Percentiles rank a stretch among this genome's conserved stretches.
Conservation (phyloP, 371 early-diverging fungal genomes). For the Syncephalis fuscata region DNA sequence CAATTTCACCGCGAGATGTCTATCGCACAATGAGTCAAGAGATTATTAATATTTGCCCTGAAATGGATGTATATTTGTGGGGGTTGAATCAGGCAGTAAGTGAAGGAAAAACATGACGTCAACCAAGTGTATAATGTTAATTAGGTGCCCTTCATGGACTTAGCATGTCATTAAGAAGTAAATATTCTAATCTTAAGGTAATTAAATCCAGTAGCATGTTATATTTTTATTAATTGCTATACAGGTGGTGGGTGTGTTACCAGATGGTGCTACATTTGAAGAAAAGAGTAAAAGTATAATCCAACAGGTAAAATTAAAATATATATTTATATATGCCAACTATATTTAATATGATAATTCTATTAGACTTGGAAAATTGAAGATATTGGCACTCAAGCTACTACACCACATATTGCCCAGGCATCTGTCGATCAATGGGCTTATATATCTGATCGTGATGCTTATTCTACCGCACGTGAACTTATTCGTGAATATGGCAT, state of each 20-base stretch:
- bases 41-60: slow-evolving; percentile 11
- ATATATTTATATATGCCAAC: too few species aligned
- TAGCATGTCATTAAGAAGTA: neutral
- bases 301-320: too few species aligned
- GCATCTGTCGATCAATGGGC: slow-evolving; percentile 43
- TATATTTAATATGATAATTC: too few species aligned
- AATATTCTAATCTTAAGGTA: neutral
- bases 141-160: neutral
- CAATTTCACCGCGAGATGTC: too few species aligned
- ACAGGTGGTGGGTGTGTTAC: slow-evolving; percentile 49
- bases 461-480: slow-evolving; percentile 52
- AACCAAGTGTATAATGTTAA: too few species aligned
- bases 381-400: slow-evolving; percentile 53
- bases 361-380: slow-evolving; percentile 51
- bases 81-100: slow-evolving; percentile 47
- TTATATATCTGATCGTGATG: slow-evolving; percentile 47
- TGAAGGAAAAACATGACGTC: neutral
- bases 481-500: slow-evolving; percentile 49
- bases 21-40: slow-evolving; percentile 8
- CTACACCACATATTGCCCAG: slow-evolving; percentile 29
- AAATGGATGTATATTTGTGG: slow-evolving; percentile 47
- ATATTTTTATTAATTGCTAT: slow-evolving; percentile 11
- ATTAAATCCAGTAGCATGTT: neutral
- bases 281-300: too few species aligned
- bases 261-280: slow-evolving; percentile 15